Evolutionary conservation across 2,329 filamentous ascomycete species (phyloP).

Genomic region (Beauveria asiatica): DNA sequence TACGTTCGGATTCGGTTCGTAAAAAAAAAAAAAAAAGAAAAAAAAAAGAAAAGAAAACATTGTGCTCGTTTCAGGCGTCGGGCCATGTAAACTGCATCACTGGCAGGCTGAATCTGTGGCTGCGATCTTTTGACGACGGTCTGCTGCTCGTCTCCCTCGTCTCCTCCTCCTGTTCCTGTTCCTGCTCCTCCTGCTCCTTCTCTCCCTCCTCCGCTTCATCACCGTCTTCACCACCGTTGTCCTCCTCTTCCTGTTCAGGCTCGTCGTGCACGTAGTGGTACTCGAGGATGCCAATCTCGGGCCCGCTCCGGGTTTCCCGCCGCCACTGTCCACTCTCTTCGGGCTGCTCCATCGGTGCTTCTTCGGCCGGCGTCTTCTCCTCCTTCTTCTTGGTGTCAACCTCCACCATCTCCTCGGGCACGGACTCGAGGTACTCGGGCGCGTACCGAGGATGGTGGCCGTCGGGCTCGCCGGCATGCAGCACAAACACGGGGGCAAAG

Average conservation of each 20-base stretch:
- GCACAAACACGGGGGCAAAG: not conserved
- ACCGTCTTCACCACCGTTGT: not conserved
- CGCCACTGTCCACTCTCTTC: not conserved
- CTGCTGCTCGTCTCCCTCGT: not conserved
- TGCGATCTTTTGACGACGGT: not conserved
- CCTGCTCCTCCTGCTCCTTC: not conserved
- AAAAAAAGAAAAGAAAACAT: not conserved
- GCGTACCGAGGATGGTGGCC: not conserved
- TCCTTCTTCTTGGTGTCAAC: not conserved
- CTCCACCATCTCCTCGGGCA: not conserved
- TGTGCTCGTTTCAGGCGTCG: not conserved
- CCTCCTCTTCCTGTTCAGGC: not conserved
- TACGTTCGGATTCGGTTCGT: not conserved
- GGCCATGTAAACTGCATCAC: slow-evolving; percentile 20
- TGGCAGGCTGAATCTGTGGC: slow-evolving; percentile 18
- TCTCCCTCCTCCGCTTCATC: not conserved
- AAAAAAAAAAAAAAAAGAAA: not conserved
- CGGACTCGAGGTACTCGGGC: not conserved
- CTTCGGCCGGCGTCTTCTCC: not conserved
- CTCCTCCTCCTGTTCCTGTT: not conserved
- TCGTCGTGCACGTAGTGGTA: not conserved
- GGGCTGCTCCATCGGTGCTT: not conserved
- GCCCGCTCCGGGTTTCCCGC: not conserved
- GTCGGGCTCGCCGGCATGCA: not conserved
- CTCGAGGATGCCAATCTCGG: not conserved